Conservation (phyloP, 2,329 filamentous ascomycete species). For the Capronia americana region DNA sequence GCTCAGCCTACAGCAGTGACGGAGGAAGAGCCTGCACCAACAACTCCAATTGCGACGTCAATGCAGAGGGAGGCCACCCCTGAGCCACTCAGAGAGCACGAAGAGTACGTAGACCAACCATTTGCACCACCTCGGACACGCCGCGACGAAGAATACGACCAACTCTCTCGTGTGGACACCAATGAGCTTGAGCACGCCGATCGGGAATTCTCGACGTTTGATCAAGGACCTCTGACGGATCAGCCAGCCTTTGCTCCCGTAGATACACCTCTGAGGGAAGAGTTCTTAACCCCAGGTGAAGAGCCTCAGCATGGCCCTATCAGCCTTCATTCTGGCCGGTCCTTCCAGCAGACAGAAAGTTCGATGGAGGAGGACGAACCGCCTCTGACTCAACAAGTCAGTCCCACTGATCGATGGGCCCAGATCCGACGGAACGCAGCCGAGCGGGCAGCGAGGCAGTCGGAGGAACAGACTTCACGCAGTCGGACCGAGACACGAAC, state of each 20-base stretch:
- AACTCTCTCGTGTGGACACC: constrained; percentile 66
- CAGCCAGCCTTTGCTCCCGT: constrained; percentile 81
- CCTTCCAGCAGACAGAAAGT: constrained; percentile 24
- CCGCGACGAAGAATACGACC: constrained; percentile 61
- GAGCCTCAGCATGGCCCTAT: constrained; percentile 38
- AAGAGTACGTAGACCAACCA: constrained; percentile 41
- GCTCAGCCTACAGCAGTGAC: constrained; percentile 4
- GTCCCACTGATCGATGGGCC: constrained; percentile 82
- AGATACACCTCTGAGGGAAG: constrained; percentile 51
- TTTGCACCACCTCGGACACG: constrained; percentile 48
- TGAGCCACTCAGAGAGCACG: constrained; percentile 42
- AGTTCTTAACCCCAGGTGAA: constrained; percentile 30
- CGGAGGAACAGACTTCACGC: constrained; percentile 64
- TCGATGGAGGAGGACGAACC: constrained; percentile 38
- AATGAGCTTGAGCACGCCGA: constrained; percentile 54
- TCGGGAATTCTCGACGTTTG: constrained; percentile 69
- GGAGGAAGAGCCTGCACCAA: background rate
- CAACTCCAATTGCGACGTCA: constrained; percentile 16
- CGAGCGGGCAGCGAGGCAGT: constrained; percentile 72
- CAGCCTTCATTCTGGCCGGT: constrained; percentile 32
- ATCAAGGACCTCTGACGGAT: constrained; percentile 85
- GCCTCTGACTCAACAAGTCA: constrained; percentile 32
- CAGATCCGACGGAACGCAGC: constrained; percentile 95
- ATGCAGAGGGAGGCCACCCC: constrained; percentile 38
- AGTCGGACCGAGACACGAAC: constrained; percentile 64